A percentile compares a stretch with the other conserved stretches of the same genome.
phyloP scores from a whole-genome alignment of 164 flowering plant genomes.

The Magnolia kwangsiensis region DNA sequence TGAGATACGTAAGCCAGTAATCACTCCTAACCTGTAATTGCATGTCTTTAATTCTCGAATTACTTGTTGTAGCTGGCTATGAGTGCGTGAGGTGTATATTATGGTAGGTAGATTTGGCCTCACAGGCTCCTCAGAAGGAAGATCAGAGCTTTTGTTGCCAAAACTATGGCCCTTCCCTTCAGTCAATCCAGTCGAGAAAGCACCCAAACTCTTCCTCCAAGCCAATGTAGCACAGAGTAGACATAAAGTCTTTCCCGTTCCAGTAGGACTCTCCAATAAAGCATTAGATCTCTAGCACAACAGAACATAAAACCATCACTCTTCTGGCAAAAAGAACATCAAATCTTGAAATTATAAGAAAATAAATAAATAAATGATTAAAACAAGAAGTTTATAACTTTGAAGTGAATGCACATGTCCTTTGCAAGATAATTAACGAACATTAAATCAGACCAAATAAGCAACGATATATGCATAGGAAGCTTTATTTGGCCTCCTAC shows the following conservation, averaged over 20 bases:
- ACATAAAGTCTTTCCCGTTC: conserved; percentile 95
- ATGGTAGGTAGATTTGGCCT: conserved; percentile 49
- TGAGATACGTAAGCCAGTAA: neutral
- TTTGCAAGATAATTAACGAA: neutral
- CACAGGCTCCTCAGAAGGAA: conserved; percentile 24
- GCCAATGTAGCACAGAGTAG: conserved; percentile 95
- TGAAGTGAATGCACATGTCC: neutral
- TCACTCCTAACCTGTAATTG: conserved; percentile 62
- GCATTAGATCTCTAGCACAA: conserved; percentile 74
- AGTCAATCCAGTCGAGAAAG: conserved; percentile 47
- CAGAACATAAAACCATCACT: conserved; percentile 1
- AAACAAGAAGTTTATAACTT: neutral
- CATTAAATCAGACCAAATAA: no score
- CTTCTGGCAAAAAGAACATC: neutral
- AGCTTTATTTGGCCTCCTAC: neutral
- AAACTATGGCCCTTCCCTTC: conserved; percentile 17
- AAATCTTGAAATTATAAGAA: neutral
- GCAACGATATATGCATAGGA: neutral
- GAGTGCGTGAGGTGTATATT: conserved; percentile 84
- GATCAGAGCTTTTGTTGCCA: conserved; percentile 19
- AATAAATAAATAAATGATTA: neutral
- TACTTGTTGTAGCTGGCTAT: conserved; percentile 96
- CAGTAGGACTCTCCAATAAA: conserved; percentile 94
- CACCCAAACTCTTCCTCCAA: conserved; percentile 87
- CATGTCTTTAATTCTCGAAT: conserved; percentile 78